Percentiles rank a stretch among this genome's conserved stretches.
Evolutionary conservation across 1,284 basidiomycete species (phyloP).

Genomic region (Rhodofomes roseus): DNA sequence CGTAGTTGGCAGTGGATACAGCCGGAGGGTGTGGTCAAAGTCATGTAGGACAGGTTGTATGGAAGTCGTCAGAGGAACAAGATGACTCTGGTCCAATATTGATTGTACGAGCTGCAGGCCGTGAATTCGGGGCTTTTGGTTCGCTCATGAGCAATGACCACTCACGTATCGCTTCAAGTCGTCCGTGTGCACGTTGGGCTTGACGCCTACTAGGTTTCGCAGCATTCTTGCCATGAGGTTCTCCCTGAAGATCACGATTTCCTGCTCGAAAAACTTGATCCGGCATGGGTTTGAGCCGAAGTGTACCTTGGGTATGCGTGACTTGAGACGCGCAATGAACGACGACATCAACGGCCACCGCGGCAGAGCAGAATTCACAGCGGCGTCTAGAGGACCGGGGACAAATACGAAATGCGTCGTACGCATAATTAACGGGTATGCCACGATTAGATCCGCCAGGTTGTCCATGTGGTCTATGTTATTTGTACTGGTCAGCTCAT

Average conservation of each 20-base stretch:
- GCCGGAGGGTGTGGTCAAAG: conserved; percentile 86
- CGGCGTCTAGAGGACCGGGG: conserved; percentile 90
- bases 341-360: conserved; percentile 75
- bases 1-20: conserved; percentile 94
- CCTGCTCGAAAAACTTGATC: conserved; percentile 93
- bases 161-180: conserved; percentile 87
- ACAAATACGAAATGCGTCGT: conserved; percentile 91
- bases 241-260: conserved; percentile 92
- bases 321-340: conserved; percentile 65
- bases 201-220: conserved; percentile 85
- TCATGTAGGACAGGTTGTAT: conserved; percentile 90
- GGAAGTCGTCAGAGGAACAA: conserved; percentile 80
- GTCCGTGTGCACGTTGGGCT: conserved; percentile 68
- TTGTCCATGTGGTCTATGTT: conserved; percentile 78
- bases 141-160: not conserved
- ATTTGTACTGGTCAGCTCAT: not conserved
- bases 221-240: conserved; percentile 94
- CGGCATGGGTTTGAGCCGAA: conserved; percentile 94
- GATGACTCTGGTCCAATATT: conserved; percentile 88
- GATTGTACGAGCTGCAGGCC: conserved; percentile 81
- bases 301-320: conserved; percentile 73
- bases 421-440: conserved; percentile 75
- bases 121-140: not conserved
- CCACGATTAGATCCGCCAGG: conserved; percentile 80
- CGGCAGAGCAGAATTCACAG: conserved; percentile 74